Conservation (phyloP, 73 alveolate genomes). For the Tetrahymena borealis region DNA sequence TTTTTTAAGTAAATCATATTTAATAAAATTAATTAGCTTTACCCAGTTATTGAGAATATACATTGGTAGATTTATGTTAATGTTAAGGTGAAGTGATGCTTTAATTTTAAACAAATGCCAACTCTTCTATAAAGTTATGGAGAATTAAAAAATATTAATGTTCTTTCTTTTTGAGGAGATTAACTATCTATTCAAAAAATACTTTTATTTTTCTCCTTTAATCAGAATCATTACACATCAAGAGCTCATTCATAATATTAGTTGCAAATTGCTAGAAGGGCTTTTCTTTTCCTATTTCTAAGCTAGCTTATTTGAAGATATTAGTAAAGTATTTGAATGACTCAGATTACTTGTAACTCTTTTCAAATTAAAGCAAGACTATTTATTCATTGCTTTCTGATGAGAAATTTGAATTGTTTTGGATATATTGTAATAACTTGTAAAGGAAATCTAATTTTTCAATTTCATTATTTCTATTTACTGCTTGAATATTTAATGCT, state of each 20-base stretch:
- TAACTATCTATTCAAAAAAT: neutral
- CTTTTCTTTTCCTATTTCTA: neutral
- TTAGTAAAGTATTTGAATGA: neutral
- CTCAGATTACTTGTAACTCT: neutral
- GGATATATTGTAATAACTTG: neutral
- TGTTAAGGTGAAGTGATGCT: neutral
- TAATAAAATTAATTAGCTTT: neutral
- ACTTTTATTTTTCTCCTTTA: neutral
- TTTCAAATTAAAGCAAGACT: neutral
- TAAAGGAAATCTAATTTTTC: neutral
- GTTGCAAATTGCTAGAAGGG: neutral
- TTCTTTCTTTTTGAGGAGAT: neutral
- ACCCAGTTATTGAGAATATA: neutral
- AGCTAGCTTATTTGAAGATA: neutral
- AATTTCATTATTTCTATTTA: neutral
- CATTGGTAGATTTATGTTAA: neutral
- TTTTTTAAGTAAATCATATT: too few relatives aligned
- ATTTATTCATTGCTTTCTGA: neutral
- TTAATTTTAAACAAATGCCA: neutral
- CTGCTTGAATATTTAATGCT: neutral
- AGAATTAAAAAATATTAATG: neutral
- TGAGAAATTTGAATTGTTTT: neutral
- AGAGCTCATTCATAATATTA: neutral
- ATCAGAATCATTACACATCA: neutral
- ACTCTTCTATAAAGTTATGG: neutral